Conservation (phyloP, 2,329 filamentous ascomycete genomes). For the Cordyceps javanica region DNA sequence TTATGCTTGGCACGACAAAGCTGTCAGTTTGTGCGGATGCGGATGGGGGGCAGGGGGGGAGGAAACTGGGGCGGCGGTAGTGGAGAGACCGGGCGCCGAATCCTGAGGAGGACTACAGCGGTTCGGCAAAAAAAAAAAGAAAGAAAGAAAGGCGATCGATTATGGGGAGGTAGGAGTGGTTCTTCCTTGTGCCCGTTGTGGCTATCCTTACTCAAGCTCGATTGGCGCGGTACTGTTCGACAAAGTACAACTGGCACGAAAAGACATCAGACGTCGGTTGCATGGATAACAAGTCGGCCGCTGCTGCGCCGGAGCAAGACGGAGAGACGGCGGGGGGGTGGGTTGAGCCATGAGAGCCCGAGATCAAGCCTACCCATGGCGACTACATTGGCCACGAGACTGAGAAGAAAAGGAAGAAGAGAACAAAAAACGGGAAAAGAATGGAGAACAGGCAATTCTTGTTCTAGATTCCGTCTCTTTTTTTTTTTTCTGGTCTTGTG, state of each 20-base stretch:
- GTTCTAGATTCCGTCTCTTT: no score
- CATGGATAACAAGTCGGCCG: no score
- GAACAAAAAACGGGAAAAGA: not conserved
- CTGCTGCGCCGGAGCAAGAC: no score
- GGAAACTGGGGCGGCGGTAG: not conserved
- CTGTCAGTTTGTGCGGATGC: not conserved
- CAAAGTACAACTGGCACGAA: no score
- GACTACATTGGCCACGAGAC: not conserved
- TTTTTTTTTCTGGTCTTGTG: not conserved
- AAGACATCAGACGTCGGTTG: no score
- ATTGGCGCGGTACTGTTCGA: not conserved
- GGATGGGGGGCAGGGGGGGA: no score
- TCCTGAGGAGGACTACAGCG: no score
- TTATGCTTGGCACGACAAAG: slow-evolving; percentile 9
- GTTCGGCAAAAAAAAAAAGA: no score
- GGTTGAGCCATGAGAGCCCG: no score
- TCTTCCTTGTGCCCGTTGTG: not conserved
- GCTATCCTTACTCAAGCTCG: not conserved
- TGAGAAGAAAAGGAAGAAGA: not conserved
- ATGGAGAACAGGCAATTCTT: not conserved
- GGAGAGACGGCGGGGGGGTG: no score
- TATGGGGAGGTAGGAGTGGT: not conserved
- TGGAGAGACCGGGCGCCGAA: no score
- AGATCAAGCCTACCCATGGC: no score
- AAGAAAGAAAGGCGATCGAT: not conserved